These are phyloP conservation scores for Arabidopsis suecica DNA, from an alignment of 345 rosid species.

Conservation along the genomic window DNA sequence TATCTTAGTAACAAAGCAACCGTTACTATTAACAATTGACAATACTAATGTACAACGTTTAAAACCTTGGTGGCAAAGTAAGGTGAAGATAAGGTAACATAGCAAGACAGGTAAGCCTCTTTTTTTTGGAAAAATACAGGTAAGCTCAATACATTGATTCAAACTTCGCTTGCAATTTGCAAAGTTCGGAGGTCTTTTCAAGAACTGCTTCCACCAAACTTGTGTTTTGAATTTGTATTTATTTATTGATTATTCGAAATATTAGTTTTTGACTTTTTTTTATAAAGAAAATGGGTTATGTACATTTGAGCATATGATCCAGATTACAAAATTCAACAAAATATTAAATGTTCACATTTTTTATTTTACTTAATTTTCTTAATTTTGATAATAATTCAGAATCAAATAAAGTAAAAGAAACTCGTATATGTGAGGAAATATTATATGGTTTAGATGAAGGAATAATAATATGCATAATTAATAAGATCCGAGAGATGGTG, in stretches of 20 bases:
- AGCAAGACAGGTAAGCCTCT: slow-evolving; percentile 32
- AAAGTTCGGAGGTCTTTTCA: slow-evolving; percentile 44
- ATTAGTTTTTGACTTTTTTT: background rate
- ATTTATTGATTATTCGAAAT: slow-evolving; percentile 9
- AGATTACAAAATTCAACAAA: background rate
- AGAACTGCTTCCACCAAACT: slow-evolving; percentile 45
- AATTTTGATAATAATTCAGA: background rate
- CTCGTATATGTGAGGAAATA: background rate
- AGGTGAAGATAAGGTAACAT: slow-evolving; percentile 41
- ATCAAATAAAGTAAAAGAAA: background rate
- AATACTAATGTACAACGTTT: background rate
- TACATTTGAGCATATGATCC: background rate
- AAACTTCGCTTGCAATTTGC: slow-evolving; percentile 24
- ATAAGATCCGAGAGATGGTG: slow-evolving; percentile 3
- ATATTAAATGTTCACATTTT: background rate
- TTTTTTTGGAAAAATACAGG: background rate
- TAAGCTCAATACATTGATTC: slow-evolving; percentile 29
- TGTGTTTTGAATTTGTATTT: slow-evolving; percentile 22
- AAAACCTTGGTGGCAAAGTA: slow-evolving; percentile 34
- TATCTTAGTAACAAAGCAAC: slow-evolving; percentile 38
- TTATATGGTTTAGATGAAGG: slow-evolving; percentile 5
- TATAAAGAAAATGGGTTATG: background rate
- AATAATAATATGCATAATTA: background rate
- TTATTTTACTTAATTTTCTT: too few relatives aligned
- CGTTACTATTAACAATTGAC: slow-evolving; percentile 13